Percentiles rank a stretch among this genome's conserved stretches.
phyloP scores from a whole-genome alignment of 805 yeast species.

The Ogataea henricii region DNA sequence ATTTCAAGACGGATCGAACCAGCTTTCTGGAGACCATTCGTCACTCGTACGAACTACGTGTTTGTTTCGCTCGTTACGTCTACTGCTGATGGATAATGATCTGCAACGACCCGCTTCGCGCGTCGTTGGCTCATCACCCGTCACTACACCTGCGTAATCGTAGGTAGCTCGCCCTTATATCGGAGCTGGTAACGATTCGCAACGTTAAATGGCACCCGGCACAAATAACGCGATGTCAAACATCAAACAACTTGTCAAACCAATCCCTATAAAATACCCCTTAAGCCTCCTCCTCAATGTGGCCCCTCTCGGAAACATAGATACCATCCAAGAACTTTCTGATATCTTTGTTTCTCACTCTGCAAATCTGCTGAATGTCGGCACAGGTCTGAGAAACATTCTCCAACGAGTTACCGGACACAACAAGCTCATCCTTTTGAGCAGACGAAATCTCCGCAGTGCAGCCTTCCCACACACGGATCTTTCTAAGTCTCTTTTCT shows the following conservation, averaged over 20 bases:
- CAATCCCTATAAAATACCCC: conserved; percentile 8
- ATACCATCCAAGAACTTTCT: conserved; percentile 99
- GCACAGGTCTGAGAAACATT: conserved; percentile 98
- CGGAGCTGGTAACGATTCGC: conserved; percentile 40
- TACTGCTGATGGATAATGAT: no score
- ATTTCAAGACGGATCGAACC: no score
- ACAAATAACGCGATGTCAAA: conserved; percentile 19
- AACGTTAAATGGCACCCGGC: conserved; percentile 33
- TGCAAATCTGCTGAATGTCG: conserved; percentile 95
- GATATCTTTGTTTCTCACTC: conserved; percentile 99
- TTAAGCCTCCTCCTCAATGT: conserved; percentile 56
- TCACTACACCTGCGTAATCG: conserved; percentile 34
- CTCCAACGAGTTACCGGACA: conserved; percentile 95
- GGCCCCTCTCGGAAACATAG: conserved; percentile 95
- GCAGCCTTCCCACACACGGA: conserved; percentile 89
- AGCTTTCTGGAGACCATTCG: no score
- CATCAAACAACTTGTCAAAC: conserved; percentile 12
- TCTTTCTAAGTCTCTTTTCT: conserved; percentile 94
- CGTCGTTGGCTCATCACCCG: background rate
- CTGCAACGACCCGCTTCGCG: background rate
- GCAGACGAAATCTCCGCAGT: conserved; percentile 73
- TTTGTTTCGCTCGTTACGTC: no score
- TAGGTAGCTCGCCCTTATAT: conserved; percentile 33
- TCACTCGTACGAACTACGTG: no score
- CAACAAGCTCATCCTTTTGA: conserved; percentile 92